Percentiles rank a stretch among this genome's conserved stretches.
Conservation (phyloP, 345 rosid species). For the Gossypium longicalyx region DNA sequence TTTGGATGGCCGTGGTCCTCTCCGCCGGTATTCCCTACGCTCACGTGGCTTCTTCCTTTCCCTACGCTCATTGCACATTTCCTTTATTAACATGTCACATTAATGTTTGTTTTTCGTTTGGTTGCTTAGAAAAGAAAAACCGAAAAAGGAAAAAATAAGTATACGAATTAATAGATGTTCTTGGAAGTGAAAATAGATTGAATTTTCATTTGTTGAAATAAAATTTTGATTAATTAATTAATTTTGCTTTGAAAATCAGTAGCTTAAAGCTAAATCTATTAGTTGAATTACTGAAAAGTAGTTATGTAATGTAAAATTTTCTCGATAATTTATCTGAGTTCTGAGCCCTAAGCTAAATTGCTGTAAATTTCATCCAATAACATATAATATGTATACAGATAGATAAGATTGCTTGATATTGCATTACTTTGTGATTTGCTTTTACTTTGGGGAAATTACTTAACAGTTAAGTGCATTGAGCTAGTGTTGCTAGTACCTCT, state of each 20-base stretch:
- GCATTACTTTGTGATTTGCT: too few species aligned
- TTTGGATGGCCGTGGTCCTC: constrained; percentile 46
- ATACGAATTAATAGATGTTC: too few species aligned
- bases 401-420: neutral
- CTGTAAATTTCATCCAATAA: neutral
- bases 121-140: neutral
- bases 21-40: constrained; percentile 36
- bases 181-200: neutral
- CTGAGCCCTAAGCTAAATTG: neutral
- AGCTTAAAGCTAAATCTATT: neutral
- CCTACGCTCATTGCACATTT: constrained; percentile 32
- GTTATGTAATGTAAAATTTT: neutral
- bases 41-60: constrained; percentile 28
- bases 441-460: neutral
- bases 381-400: neutral
- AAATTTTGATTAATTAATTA: neutral
- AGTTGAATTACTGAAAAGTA: neutral
- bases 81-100: neutral
- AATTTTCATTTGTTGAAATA: neutral
- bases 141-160: too few species aligned
- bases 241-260: neutral
- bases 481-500: neutral
- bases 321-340: neutral
- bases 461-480: neutral
- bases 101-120: neutral